A percentile compares a stretch with the other conserved stretches of the same genome.
phyloP scores from a whole-genome alignment of 257 asterid species.

The Anisodus acutangulus region DNA sequence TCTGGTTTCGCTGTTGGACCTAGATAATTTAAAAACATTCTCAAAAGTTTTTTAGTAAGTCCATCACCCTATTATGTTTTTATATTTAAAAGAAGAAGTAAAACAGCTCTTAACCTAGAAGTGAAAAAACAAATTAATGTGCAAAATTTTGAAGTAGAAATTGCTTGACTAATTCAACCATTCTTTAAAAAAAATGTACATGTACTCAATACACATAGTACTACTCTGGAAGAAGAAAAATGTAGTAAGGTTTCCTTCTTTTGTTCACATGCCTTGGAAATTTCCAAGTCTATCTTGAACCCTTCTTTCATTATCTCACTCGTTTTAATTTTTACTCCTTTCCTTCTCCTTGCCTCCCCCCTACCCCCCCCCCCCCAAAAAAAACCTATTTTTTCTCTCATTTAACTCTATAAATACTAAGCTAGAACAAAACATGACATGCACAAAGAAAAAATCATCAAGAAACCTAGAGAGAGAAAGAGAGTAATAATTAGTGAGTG shows the following conservation, averaged over 20 bases:
- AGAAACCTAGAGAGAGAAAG: too few relatives aligned
- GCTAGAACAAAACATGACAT: background rate
- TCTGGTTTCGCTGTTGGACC: too few relatives aligned
- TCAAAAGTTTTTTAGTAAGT: too few relatives aligned
- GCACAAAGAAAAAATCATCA: background rate
- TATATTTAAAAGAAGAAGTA: too few relatives aligned
- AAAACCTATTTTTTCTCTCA: background rate
- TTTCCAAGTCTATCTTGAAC: constrained; percentile 15
- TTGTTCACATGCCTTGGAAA: background rate
- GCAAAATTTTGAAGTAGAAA: background rate
- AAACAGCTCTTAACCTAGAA: too few relatives aligned
- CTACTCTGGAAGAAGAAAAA: background rate
- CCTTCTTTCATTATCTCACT: constrained; percentile 31
- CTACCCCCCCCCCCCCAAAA: background rate
- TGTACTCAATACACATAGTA: background rate
- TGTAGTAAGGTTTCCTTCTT: background rate
- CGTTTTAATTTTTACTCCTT: constrained; percentile 10
- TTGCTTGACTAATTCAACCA: background rate
- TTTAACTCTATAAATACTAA: background rate
- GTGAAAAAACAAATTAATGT: background rate
- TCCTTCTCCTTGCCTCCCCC: background rate
- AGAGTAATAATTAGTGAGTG: too few relatives aligned
- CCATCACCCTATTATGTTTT: too few relatives aligned
- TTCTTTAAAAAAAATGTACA: background rate
- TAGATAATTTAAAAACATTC: too few relatives aligned